A percentile compares a stretch with the other conserved stretches of the same genome.
Conservation (phyloP, 306 rosid species). For the Trifolium pratense region DNA sequence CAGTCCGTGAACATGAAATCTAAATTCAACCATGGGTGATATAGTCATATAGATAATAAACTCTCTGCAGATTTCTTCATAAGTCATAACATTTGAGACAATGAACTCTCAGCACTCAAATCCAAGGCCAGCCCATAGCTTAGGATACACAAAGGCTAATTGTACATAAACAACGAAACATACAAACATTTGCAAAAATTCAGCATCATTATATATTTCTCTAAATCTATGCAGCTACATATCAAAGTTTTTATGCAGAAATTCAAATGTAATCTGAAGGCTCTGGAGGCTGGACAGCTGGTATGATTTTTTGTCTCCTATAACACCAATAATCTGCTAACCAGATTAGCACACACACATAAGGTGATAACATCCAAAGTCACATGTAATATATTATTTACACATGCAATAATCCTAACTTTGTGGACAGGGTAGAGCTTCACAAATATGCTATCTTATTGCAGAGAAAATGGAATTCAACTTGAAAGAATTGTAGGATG, state of each 20-base stretch:
- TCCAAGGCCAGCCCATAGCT: no score
- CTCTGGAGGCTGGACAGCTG: slow-evolving; percentile 1
- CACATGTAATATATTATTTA: not conserved
- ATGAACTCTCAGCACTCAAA: no score
- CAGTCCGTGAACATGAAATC: slow-evolving; percentile 28
- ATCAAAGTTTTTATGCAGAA: not conserved
- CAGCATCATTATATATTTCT: no score
- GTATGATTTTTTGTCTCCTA: not conserved
- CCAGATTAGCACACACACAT: slow-evolving; percentile 17
- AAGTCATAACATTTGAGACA: slow-evolving; percentile 9
- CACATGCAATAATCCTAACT: no score
- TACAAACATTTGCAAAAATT: no score
- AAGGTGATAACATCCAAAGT: slow-evolving; percentile 13
- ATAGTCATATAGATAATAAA: slow-evolving; percentile 21
- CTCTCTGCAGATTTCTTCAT: slow-evolving; percentile 30
- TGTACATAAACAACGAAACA: no score
- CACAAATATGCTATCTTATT: no score
- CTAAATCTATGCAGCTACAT: not conserved
- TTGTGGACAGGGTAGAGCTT: no score
- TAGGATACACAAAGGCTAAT: no score
- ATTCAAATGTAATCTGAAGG: slow-evolving; percentile 6
- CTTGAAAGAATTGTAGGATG: no score
- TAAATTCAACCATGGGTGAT: slow-evolving; percentile 3
- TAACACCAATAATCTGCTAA: slow-evolving; percentile 16
- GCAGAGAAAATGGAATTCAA: no score